Evolutionary conservation across 768 basidiomycete species (phyloP).

Genomic region (Panaeolus cyanescens): DNA sequence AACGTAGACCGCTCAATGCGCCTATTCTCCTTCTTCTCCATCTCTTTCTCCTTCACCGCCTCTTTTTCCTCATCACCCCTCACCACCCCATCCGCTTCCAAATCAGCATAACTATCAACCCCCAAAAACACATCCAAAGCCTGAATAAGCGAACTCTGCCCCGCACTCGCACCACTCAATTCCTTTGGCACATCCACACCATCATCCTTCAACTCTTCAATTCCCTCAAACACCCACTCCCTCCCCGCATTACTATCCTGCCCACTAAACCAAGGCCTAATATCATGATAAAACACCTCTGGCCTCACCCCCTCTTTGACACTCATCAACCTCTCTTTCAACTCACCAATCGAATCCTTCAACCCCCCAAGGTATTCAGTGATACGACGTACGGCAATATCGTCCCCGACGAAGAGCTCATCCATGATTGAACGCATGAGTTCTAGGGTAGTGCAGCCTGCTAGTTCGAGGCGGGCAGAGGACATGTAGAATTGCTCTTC

Average conservation of each 20-base stretch:
- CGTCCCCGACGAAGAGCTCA: constrained; percentile 83
- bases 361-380: constrained; percentile 68
- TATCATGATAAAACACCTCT: constrained; percentile 67
- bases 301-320: constrained; percentile 81
- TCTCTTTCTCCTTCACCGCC: too few relatives aligned
- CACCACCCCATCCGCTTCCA: background rate
- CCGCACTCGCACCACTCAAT: constrained; percentile 79
- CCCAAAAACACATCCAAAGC: constrained; percentile 74
- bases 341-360: constrained; percentile 63
- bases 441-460: constrained; percentile 81
- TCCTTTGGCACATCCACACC: constrained; percentile 47
- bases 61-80: background rate
- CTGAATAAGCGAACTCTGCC: constrained; percentile 79
- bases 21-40: background rate
- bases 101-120: constrained; percentile 50
- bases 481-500: constrained; percentile 93
- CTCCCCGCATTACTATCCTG: constrained; percentile 52
- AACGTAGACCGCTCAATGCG: constrained; percentile 35
- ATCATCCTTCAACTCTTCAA: constrained; percentile 42
- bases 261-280: constrained; percentile 87
- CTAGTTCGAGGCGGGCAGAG: constrained; percentile 87
- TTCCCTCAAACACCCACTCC: constrained; percentile 50
- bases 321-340: constrained; percentile 63
- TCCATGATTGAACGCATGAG: constrained; percentile 90
- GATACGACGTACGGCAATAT: constrained; percentile 64